These are phyloP conservation scores for Thyridium curvatum DNA, from an alignment of 2,329 filamentous ascomycete genomes.

Conservation along the genomic window DNA sequence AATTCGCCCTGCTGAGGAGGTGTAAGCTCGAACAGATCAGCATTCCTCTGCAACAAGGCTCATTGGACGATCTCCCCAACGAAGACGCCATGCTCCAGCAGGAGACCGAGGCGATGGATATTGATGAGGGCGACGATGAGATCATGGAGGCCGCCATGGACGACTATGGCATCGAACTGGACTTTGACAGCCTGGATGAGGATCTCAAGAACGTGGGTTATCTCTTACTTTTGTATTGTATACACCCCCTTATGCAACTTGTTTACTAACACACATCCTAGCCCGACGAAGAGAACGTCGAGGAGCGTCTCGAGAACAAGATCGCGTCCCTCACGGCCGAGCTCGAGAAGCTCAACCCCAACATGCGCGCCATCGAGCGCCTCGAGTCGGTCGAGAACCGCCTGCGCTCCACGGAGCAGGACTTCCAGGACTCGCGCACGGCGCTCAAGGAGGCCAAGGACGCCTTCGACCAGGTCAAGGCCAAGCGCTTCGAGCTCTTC, in stretches of 20 bases:
- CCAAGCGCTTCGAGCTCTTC: conserved; percentile 82
- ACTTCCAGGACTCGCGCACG: conserved; percentile 79
- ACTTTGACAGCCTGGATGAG: conserved; percentile 77
- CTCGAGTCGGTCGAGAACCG: conserved; percentile 79
- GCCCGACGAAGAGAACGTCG: conserved; percentile 63
- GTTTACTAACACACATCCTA: conserved; percentile 22
- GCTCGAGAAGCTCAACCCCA: conserved; percentile 91
- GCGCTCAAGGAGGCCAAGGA: conserved; percentile 47
- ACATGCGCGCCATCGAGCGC: conserved; percentile 91
- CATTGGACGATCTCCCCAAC: conserved; percentile 80
- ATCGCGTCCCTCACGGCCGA: conserved; percentile 69
- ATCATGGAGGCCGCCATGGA: conserved; percentile 63
- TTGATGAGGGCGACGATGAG: conserved; percentile 66
- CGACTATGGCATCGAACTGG: conserved; percentile 85
- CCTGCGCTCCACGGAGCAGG: conserved; percentile 76
- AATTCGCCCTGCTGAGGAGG: conserved; percentile 77
- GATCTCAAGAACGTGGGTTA: conserved; percentile 70
- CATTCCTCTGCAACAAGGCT: conserved; percentile 70
- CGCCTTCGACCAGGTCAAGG: conserved; percentile 71
- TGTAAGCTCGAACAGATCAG: conserved; percentile 93
- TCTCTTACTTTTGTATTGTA: not conserved
- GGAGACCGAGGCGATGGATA: conserved; percentile 86
- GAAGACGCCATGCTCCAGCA: conserved; percentile 72
- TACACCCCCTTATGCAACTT: conserved; percentile 1
- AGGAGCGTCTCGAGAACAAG: conserved; percentile 70